Evolutionary conservation across 305 asterid genomes (phyloP), one percentile per base, ranked within the genome.

Genomic region (Solanum hybrid): DNA sequence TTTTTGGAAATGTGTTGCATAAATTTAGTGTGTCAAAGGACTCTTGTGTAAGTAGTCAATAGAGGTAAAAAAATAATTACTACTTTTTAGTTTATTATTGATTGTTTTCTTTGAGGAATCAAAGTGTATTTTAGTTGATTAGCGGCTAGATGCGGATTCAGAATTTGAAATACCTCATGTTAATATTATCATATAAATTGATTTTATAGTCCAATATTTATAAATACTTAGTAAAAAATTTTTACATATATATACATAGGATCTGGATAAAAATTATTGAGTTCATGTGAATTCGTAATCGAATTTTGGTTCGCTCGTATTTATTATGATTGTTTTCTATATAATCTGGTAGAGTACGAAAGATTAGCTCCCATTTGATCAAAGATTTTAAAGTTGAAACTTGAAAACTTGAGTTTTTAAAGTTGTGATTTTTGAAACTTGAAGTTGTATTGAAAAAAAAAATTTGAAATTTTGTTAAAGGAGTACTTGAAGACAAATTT

Each of bases 1-100:
- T 94, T 24, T 89, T 67, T 71, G 98, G 97, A 26, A 85, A 92
- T 20, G 76, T 89, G 6, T 24, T 95, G 91, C 96, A 95, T 89
- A 92, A 91, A 64, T 95, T 95, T 94, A 90, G 86, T 86, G 90
- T 92, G 39, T 88, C 94, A 26, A 83, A 83, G 9, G 29, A 83
- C 28, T 46, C 73, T 28, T 16, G 7, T 42, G 13, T 82, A 42
- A 35, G 2, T 42, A 82, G 71, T 26, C 87, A 82, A 42, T 42
- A 82, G 18, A 22, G 36, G 71, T 16, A 18, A 6, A 51, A 24
- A 22, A 13, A 39, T 2, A 28, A 83, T 0, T 51, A 14, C 0
- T 82, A 28, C 8, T 28, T 1, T 83, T 42, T 83, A 42, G 1
- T 42, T 28, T 14, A 16, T 16, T 40, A 40, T 14, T 82, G 87